Conservation (phyloP, 2,329 filamentous ascomycete genomes). For the Nigrospora osmanthi region DNA sequence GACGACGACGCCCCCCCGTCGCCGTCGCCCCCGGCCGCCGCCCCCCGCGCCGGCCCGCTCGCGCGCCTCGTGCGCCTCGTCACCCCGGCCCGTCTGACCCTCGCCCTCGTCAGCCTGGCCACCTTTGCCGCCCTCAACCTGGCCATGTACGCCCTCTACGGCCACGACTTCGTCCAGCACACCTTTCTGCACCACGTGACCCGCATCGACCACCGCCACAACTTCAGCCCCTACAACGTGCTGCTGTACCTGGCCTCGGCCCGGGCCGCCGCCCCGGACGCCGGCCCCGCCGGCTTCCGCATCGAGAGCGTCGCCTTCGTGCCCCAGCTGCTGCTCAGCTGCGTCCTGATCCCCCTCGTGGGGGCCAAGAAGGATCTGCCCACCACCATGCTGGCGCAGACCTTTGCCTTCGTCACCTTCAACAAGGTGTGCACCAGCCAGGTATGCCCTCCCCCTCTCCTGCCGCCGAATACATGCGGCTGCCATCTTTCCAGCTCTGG, state of each 20-base stretch:
- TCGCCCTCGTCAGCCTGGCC: conserved; percentile 57
- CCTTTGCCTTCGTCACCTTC: conserved; percentile 93
- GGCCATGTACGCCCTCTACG: conserved; percentile 76
- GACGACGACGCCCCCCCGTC: conserved; percentile 27
- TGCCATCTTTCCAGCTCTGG: background rate
- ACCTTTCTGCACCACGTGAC: conserved; percentile 91
- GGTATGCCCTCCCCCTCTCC: conserved; percentile 40
- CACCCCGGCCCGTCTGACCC: conserved; percentile 44
- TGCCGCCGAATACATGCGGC: background rate
- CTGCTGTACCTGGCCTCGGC: conserved; percentile 76
- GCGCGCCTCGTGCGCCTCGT: conserved; percentile 31
- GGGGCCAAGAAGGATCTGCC: conserved; percentile 77
- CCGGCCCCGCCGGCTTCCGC: conserved; percentile 18
- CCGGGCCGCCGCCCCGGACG: conserved; percentile 1
- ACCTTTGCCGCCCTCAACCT: conserved; percentile 70
- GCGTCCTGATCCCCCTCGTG: conserved; percentile 65
- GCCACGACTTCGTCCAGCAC: conserved; percentile 73
- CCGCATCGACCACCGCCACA: conserved; percentile 92
- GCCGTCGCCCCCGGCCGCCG: conserved; percentile 2
- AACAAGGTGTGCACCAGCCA: conserved; percentile 99
- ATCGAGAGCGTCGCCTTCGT: conserved; percentile 81
- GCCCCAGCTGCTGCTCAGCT: conserved; percentile 77
- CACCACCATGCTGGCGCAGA: conserved; percentile 84
- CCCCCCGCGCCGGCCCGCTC: conserved; percentile 11
- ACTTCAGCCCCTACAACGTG: conserved; percentile 95